These are phyloP conservation scores for Rhamnella rubrinervis DNA, from an alignment of 331 rosid species.

Conservation along the genomic window DNA sequence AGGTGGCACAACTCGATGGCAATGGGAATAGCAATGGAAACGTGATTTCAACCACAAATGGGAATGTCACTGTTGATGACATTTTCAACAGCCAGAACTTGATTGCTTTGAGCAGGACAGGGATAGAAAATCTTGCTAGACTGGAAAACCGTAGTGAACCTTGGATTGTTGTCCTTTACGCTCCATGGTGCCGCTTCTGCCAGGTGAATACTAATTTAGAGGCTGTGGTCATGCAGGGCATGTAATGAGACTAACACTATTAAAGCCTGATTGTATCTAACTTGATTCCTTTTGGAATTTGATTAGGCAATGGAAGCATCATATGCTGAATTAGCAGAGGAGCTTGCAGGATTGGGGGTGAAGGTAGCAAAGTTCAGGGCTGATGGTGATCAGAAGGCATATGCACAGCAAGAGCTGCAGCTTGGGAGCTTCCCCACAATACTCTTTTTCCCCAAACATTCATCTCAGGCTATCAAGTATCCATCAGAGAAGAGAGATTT, in stretches of 20 bases:
- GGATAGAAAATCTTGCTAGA: constrained; percentile 72
- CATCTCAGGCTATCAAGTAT: constrained; percentile 59
- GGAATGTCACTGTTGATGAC: constrained; percentile 40
- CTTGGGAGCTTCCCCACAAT: constrained; percentile 76
- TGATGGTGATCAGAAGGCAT: constrained; percentile 71
- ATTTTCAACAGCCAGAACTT: constrained; percentile 58
- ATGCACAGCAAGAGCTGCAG: constrained; percentile 58
- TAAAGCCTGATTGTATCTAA: neutral
- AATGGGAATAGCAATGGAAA: constrained; percentile 46
- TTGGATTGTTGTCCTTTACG: constrained; percentile 92
- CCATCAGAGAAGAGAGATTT: constrained; percentile 80
- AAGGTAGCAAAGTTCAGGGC: constrained; percentile 86
- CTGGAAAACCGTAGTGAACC: constrained; percentile 69
- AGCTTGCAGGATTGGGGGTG: constrained; percentile 60
- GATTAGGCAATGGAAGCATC: constrained; percentile 77
- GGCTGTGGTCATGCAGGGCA: neutral
- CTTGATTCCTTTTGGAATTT: constrained; percentile 14
- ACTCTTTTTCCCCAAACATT: constrained; percentile 68
- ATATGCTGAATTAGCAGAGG: constrained; percentile 61
- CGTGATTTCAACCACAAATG: constrained; percentile 26
- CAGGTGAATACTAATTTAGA: constrained; percentile 27
- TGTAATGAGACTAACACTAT: neutral
- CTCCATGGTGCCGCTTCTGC: constrained; percentile 88
- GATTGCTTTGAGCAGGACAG: constrained; percentile 60
- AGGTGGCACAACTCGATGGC: constrained; percentile 37